Base-by-base conservation (phyloP, 768 basidiomycete genomes). In the Harrya chromipes region DNA sequence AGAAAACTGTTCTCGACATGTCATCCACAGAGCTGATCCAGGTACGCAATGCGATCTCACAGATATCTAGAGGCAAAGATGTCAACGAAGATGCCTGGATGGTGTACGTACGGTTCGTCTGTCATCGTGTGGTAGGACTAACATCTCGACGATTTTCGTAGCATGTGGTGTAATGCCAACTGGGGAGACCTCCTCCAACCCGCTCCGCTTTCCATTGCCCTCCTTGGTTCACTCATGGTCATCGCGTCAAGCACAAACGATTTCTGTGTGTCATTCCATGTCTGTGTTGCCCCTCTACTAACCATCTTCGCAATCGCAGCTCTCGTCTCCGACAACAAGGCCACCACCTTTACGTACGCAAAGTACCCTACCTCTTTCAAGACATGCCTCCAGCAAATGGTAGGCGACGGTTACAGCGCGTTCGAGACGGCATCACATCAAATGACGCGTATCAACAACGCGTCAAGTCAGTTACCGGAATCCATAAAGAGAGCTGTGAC, bases 331-430 rank as follows among this genome's bases (percentile, higher is more conserved):
- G 56, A 48, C n/a, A 39, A 43, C 38, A 54, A 41, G 19, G 31
- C 38, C 13, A 9, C 19, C 31, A 54, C 37, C 43, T 54, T 58
- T 23, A 47, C 43, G 4, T 38, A 58, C 11, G 55, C 56, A 24
- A 58, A 58, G 31, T 51, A 58, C 29, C 57, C 56, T 5, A 58
- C 50, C 26, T 58, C 57, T 31, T 58, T 59, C 47, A 59, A 59
- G 49, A 51, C 57, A 10, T 58, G 52, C 34, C 56, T 59, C 31
- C 57, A 58, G 31, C 57, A 59, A 46, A 59, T 59, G 56, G 56
- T 58, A 1, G 57, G 57, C 7, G 56, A 59, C 12, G 57, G 57
- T 6, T 59, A 58, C n/a, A 58, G 20, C 24, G 57, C 56, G 27
- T 58, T 59, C 34, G 57, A 58, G 43, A 59, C 52, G 0, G 52